Base-by-base conservation (phyloP, 2,329 filamentous ascomycete genomes). In the Diaporthe citrichinensis region DNA sequence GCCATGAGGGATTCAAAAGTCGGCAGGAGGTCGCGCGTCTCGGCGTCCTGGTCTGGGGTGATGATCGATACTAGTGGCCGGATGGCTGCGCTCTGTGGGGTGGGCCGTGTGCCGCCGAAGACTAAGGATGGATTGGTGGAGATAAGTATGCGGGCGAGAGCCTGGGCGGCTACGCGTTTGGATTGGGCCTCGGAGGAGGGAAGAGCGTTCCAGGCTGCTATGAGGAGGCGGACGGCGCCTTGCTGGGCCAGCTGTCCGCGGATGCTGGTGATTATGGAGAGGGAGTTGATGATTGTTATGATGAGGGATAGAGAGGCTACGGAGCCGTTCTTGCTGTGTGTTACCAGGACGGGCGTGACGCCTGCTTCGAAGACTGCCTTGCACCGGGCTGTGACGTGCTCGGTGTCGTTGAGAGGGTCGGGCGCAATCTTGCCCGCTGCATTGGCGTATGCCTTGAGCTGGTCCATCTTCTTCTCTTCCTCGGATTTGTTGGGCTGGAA, bases 371-470 rank as follows among this genome's bases (percentile, higher is more conserved):
- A 94, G 17, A 98, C 89, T 15, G 89, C 90, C 81, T 90, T 92
- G 83, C 96, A 98, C 34, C 97, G 92, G 76, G 90, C 89, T 23
- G 90, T 88, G 46, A 98, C 95, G 78, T 94, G 92, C 2, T 92
- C 88, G 74, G 98, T 93, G 76, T 95, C 91, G 74, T 97, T 93
- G 0, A 97, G 87, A 10, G 91, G 90, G 81, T 96, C 91, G 0
- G 90, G 87, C 3, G 88, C 86, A 0, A 90, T 82, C 76, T 91
- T 90, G 80, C 95, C 95, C 7, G 92, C 92, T 0, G 95, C 94
- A 81, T 98, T 95, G 20, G 97, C 97, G 80, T 98, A 99, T 2
- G 95, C 95, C 86, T 98, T 98, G 59, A 99, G 90, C 82, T 99
- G 94, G 8, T 91, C 91, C 86, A 99, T 95, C 81, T 94, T 95